Evolutionary conservation across 306 rosid species (phyloP).

Genomic region (Datisca glomerata): DNA sequence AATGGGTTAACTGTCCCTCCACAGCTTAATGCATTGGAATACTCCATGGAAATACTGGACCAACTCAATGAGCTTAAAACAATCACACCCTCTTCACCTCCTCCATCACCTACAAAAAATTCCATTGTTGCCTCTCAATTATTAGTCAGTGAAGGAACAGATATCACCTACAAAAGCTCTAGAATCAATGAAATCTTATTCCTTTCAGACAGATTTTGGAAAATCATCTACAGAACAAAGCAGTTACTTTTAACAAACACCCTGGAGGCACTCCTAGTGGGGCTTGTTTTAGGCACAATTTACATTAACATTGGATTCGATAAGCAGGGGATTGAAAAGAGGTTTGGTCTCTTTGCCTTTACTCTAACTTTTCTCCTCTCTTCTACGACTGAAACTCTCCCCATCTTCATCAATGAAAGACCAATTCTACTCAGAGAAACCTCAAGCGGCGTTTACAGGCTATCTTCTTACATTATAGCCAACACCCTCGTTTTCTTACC

Average conservation of each 20-base stretch:
- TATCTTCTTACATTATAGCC: conserved; percentile 82
- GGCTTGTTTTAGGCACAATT: conserved; percentile 81
- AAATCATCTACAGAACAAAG: conserved; percentile 61
- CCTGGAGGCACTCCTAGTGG: conserved; percentile 67
- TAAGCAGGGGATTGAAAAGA: conserved; percentile 64
- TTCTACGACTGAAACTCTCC: conserved; percentile 77
- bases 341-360: conserved; percentile 83
- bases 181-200: conserved; percentile 53
- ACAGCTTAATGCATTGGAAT: conserved; percentile 83
- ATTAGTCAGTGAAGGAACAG: conserved; percentile 1
- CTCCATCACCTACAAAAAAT: conserved; percentile 20
- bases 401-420: conserved; percentile 78
- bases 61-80: conserved; percentile 28
- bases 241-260: conserved; percentile 77
- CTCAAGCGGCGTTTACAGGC: conserved; percentile 73
- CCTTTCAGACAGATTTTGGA: conserved; percentile 64
- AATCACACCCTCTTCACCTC: conserved; percentile 12
- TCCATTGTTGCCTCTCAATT: conserved; percentile 1
- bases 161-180: conserved; percentile 49
- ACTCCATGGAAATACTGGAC: conserved; percentile 64
- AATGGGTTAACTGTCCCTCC: conserved; percentile 70
- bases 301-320: conserved; percentile 69
- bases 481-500: conserved; percentile 91
- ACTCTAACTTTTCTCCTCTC: conserved; percentile 84
- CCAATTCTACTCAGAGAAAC: conserved; percentile 80